Conservation (phyloP, 805 yeast genomes). For the Saturnispora dispora region DNA sequence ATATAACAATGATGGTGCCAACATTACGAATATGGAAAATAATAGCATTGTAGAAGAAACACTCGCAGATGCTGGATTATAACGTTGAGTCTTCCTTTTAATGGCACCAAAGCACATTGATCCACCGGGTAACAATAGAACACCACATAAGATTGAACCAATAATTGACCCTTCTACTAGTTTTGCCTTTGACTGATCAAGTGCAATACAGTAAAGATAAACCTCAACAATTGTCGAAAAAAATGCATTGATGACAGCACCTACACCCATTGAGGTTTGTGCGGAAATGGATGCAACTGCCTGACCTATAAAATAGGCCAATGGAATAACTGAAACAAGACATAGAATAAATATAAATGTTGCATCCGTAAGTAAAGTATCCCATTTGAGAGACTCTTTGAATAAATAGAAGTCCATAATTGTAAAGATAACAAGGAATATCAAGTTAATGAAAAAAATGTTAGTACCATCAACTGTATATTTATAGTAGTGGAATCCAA, state of each 20-base stretch:
- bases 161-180: conserved; percentile 94
- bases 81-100: conserved; percentile 84
- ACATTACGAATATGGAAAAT: conserved; percentile 82
- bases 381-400: conserved; percentile 34
- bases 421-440: conserved; percentile 71
- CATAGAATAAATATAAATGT: conserved; percentile 64
- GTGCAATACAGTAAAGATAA: conserved; percentile 84
- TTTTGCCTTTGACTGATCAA: conserved; percentile 73
- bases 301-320: conserved; percentile 96
- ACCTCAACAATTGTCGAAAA: conserved; percentile 95
- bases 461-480: conserved; percentile 96
- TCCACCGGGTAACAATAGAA: conserved; percentile 80
- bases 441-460: conserved; percentile 79
- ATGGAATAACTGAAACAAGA: conserved; percentile 76
- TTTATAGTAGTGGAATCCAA: conserved; percentile 90
- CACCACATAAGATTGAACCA: conserved; percentile 91
- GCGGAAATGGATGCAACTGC: conserved; percentile 99
- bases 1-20: conserved; percentile 85
- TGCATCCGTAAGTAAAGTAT: conserved; percentile 46
- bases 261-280: conserved; percentile 97
- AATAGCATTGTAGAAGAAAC: conserved; percentile 93
- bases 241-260: conserved; percentile 96
- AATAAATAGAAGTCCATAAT: conserved; percentile 67
- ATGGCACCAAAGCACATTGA: conserved; percentile 98
- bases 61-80: conserved; percentile 94